Conservation (phyloP, 371 early-diverging fungal species). For the Fennellomyces sp. region DNA sequence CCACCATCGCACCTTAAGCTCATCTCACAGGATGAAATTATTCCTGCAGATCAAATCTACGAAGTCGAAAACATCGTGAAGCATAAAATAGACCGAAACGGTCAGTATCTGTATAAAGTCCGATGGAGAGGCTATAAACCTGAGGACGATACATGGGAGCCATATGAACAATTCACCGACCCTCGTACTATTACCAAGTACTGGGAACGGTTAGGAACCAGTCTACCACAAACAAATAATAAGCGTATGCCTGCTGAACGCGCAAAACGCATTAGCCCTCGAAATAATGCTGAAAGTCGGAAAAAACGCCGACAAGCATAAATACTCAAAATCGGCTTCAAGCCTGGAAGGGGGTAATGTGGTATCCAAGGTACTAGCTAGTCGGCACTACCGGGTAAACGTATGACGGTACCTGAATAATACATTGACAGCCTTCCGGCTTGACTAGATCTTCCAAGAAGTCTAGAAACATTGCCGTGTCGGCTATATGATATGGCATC, state of each 20-base stretch:
- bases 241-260: neutral
- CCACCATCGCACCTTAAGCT: constrained; percentile 13
- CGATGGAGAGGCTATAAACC: neutral
- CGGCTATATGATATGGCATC: too few species aligned
- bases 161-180: neutral
- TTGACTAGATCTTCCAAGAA: too few species aligned
- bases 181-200: neutral
- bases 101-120: constrained; percentile 4
- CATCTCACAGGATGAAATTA: constrained; percentile 17
- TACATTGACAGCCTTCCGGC: too few species aligned
- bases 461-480: too few species aligned
- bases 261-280: neutral
- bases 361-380: too few species aligned
- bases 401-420: too few species aligned
- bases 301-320: neutral
- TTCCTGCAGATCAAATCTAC: neutral
- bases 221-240: neutral
- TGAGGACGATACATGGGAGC: constrained; percentile 10
- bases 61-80: neutral
- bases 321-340: too few species aligned
- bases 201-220: constrained; percentile 5
- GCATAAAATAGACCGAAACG: neutral
- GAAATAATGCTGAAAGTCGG: neutral
- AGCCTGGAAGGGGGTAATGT: constrained; percentile 5
- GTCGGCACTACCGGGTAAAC: too few species aligned